Evolutionary conservation across 2,329 filamentous ascomycete genomes (phyloP), one percentile per base, ranked within the genome.

Genomic region (Clonostachys byssicola): DNA sequence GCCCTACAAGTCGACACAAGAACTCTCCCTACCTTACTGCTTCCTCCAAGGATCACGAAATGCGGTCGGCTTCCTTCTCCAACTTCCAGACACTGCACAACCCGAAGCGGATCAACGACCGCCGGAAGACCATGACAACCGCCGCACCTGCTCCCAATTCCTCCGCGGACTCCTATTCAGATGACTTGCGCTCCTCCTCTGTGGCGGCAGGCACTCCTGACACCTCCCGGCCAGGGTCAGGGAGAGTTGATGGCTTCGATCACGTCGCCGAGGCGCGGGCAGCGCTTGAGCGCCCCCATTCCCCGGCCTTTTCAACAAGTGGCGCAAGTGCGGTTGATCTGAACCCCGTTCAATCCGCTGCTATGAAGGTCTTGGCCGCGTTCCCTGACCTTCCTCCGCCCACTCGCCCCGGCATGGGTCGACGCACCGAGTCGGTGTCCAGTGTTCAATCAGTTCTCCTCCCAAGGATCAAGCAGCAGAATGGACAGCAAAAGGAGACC

Each of bases 141-240:
- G 20, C 40, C 42, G 47, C 47, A 30, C 49, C 45, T n/a, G 40
- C 51, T 8, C 56, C 54, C 5, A 64, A 63, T 47, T 66, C 64
- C 3, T 66, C 65, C 2, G 66, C 70, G 1, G 65, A 65, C 8
- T 68, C 67, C 5, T 64, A 62, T 44, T 68, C 63, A 1, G 70
- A 71, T 5, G 66, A 64, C 5, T 58, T 66, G 12, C 65, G 62
- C 16, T 65, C 67, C 16, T 65, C 67, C 6, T 47, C 60, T 0
- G 66, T 66, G 2, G 54, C 54, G 8, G 56, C 62, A 16, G 67
- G 66, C 46, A 72, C 70, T 5, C 70, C 69, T 1, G 60, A 68
- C 46, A 67, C 64, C 0, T 70, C 69, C 1, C 62, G 68, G 12
- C 66, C 70, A 1, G 63, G 70, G 43, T 73, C 69, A 1, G 67